A percentile compares a stretch with the other conserved stretches of the same genome.
Evolutionary conservation across 2,329 filamentous ascomycete genomes (phyloP).

Genomic region (Apiospora rasikravindrae): DNA sequence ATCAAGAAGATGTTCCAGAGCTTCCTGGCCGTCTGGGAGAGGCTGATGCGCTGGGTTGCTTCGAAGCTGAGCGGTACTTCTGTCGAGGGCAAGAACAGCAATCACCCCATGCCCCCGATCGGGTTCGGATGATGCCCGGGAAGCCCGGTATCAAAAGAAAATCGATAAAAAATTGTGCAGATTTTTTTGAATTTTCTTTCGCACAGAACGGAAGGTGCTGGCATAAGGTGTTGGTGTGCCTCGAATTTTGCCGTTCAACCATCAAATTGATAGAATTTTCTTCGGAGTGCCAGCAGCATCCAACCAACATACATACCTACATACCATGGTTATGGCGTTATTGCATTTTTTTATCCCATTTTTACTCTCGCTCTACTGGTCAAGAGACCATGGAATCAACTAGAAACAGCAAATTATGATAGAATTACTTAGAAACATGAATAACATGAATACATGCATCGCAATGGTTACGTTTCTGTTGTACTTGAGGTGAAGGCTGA

Average conservation of each 20-base stretch:
- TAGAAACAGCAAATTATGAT: neutral
- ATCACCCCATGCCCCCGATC: neutral
- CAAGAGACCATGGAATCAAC: neutral
- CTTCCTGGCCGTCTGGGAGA: slow-evolving; percentile 19
- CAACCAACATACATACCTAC: neutral
- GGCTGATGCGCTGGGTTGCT: slow-evolving; percentile 17
- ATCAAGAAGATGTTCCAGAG: slow-evolving; percentile 16
- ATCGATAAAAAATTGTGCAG: neutral
- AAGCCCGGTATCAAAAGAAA: neutral
- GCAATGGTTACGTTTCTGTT: neutral
- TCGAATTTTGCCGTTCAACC: neutral
- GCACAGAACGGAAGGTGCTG: neutral
- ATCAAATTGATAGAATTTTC: neutral
- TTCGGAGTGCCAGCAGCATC: neutral
- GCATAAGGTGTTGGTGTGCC: neutral
- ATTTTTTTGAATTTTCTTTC: neutral
- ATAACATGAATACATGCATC: neutral
- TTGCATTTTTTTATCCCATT: neutral
- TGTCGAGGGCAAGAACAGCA: neutral
- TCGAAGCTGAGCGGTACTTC: neutral
- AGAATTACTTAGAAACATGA: neutral
- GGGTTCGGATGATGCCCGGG: neutral
- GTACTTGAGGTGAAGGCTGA: neutral
- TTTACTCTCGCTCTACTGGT: neutral
- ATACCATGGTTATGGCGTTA: neutral